These are phyloP conservation scores for Nicotiana rustica DNA, from an alignment of 305 asterid species.

Conservation along the genomic window DNA sequence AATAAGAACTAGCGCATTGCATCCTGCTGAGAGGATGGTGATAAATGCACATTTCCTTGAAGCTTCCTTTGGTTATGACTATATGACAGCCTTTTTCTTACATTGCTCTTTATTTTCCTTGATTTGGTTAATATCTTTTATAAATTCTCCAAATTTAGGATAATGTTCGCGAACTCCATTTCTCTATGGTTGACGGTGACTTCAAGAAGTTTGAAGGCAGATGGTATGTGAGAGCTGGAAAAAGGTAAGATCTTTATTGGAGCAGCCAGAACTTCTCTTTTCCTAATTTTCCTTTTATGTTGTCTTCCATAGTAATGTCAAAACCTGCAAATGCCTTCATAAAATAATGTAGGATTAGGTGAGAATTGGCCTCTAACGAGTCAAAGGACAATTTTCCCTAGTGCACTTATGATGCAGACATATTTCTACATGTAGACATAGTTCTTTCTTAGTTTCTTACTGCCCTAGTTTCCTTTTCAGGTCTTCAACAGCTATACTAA, in stretches of 20 bases:
- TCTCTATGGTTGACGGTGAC: conserved; percentile 97
- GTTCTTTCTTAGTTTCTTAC: not conserved
- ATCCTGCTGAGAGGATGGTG: not conserved
- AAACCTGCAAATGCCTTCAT: not conserved
- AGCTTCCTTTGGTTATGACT: not conserved
- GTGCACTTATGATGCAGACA: not conserved
- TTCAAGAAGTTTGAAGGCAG: conserved; percentile 97
- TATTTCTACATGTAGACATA: not conserved
- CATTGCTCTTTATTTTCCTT: conserved; percentile 2
- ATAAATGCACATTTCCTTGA: not conserved
- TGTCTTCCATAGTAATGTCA: not conserved
- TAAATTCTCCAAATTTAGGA: conserved; percentile 48
- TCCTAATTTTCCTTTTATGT: not conserved
- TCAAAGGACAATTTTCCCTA: not conserved
- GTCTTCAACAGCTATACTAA: conserved; percentile 60
- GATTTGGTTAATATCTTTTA: conserved; percentile 29
- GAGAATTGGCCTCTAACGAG: not conserved
- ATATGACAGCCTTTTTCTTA: not conserved
- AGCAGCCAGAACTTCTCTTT: conserved; percentile 2
- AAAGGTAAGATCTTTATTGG: conserved; percentile 54
- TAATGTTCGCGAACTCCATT: conserved; percentile 73
- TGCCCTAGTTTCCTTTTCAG: conserved; percentile 48
- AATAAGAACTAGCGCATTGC: not conserved
- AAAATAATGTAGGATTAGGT: not conserved
- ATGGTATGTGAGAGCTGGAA: conserved; percentile 78